Evolutionary conservation across 306 rosid species (phyloP), one percentile per base, ranked within the genome.

Genomic region (Trifolium repens): DNA sequence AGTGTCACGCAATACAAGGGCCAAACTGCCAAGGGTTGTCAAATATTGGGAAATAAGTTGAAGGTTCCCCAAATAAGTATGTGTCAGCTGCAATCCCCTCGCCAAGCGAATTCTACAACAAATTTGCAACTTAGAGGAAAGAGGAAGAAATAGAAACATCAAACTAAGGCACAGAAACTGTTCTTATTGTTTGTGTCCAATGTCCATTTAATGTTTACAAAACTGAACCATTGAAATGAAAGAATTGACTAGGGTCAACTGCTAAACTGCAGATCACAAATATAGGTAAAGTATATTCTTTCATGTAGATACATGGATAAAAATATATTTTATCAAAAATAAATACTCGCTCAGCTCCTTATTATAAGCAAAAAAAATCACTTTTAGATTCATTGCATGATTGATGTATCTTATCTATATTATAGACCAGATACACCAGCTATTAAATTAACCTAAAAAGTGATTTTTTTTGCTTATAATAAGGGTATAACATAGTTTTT

Each of bases 21-120:
- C 98, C 90, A 94, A 86, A 86, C 93, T 91, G 80, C 98, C 98
- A 17, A 94, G 94, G 81, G 90, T 85, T 14, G 98, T 91, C 86
- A 94, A 87, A 86, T 94, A 94, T 72, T 94, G 97, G 60, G 98
- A 83, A 70, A 94, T 93, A 55, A 94, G 94, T 79, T 94, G 98
- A 83, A 91, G 97, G 87, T 91, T 94, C 71, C 98, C 98, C 89
- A 94, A 85, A 79, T 88, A 90, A 69, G 73, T 80, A 58, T 90
- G 97, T 1, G 98, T 87, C 91, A 94, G 83, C 86, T 94, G 98
- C 84, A 94, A 85, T 76, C 98, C 98, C 89, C 87, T 91, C 55
- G 98, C 97, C 66, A 94, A 84, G 68, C 97, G 93, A 74, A 90
- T 94, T 72, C 98, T 94, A 90, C 81, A 87, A 69, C 70, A 86